A percentile compares a stretch with the other conserved stretches of the same genome.
phyloP scores from a whole-genome alignment of 768 basidiomycete genomes.

The Dentipellis fragilis region DNA sequence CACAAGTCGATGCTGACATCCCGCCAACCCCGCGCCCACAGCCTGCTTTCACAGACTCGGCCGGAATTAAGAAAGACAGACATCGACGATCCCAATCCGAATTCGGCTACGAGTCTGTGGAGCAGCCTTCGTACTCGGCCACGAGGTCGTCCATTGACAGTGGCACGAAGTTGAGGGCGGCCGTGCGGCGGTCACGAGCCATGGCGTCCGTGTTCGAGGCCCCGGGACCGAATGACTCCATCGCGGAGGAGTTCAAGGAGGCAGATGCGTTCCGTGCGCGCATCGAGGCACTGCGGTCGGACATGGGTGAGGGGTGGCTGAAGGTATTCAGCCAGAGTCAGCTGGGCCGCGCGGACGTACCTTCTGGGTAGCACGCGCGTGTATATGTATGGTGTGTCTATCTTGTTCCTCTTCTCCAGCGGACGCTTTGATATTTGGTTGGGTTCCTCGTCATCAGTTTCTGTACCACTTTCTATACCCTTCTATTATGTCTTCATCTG shows the following conservation, averaged over 20 bases:
- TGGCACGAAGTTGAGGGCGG: slow-evolving; percentile 27
- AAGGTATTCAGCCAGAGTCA: slow-evolving; percentile 72
- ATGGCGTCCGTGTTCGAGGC: slow-evolving; percentile 60
- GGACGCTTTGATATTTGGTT: background rate
- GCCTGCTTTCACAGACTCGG: background rate
- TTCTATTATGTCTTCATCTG: background rate
- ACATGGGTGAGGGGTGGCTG: slow-evolving; percentile 87
- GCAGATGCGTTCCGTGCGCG: slow-evolving; percentile 66
- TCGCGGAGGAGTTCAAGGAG: slow-evolving; percentile 30
- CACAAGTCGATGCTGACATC: slow-evolving; percentile 1
- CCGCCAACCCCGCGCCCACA: background rate
- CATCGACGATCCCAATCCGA: slow-evolving; percentile 12
- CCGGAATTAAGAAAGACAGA: slow-evolving; percentile 2
- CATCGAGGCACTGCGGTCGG: slow-evolving; percentile 75
- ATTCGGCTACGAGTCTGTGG: background rate
- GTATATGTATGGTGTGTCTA: background rate
- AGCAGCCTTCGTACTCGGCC: slow-evolving; percentile 7
- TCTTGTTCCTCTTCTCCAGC: background rate
- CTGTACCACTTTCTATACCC: background rate
- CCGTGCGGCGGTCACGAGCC: slow-evolving; percentile 39
- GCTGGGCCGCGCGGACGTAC: background rate
- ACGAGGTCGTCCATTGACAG: slow-evolving; percentile 16
- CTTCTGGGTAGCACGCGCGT: background rate
- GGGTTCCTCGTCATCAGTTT: background rate
- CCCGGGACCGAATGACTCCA: slow-evolving; percentile 20